phyloP scores from a whole-genome alignment of 179 eudicot genomes.

The Kewa caespitosa region DNA sequence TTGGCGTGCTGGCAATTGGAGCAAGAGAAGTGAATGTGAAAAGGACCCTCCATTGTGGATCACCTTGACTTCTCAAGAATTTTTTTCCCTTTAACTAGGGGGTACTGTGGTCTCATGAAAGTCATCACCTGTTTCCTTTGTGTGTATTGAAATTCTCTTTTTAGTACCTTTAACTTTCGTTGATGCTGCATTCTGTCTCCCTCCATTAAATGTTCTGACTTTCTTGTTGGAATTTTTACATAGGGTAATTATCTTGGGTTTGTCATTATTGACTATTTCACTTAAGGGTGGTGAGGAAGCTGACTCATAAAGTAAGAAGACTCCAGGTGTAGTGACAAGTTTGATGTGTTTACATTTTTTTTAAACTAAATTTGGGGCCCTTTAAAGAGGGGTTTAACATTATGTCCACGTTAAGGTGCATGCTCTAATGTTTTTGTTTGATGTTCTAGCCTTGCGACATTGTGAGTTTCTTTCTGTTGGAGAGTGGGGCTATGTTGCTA shows the following conservation, averaged over 20 bases:
- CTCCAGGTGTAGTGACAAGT: constrained; percentile 56
- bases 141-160: constrained; percentile 8
- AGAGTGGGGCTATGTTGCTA: constrained; percentile 3
- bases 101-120: no score
- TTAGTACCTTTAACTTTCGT: constrained; percentile 19
- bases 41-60: no score
- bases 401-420: constrained; percentile 25
- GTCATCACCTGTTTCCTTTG: constrained; percentile 1
- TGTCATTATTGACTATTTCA: constrained; percentile 46
- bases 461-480: constrained; percentile 11
- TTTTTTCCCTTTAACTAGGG: no score
- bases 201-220: constrained; percentile 34
- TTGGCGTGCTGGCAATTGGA: no score
- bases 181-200: constrained; percentile 19
- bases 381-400: constrained; percentile 24
- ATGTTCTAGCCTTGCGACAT: constrained; percentile 16
- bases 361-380: constrained; percentile 31
- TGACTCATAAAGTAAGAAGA: constrained; percentile 53
- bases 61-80: no score
- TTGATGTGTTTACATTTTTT: constrained; percentile 36
- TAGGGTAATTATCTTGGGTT: constrained; percentile 63
- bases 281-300: constrained; percentile 63
- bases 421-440: constrained; percentile 20
- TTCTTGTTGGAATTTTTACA: constrained; percentile 52
- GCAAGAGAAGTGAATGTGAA: no score